Evolutionary conservation across 164 flowering plant genomes (phyloP).

Genomic region (Tinospora cordifolia): DNA sequence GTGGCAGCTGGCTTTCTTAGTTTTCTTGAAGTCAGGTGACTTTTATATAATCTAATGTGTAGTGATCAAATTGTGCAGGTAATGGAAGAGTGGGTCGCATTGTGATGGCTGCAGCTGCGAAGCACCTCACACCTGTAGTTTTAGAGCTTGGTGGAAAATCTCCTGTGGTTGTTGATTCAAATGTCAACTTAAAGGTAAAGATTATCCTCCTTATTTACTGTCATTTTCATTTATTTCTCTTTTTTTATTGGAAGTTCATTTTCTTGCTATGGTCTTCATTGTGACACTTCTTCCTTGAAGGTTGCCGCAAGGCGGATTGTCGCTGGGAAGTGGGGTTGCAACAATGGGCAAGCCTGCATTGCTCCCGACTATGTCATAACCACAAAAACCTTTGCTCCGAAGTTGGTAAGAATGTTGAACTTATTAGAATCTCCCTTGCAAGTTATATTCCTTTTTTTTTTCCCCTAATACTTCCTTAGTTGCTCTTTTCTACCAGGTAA

Average conservation of each 20-base stretch:
- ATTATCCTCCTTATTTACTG: background rate
- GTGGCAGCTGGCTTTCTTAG: background rate
- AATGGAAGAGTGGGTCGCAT: constrained; percentile 73
- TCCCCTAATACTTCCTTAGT: constrained; percentile 8
- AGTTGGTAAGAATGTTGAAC: constrained; percentile 37
- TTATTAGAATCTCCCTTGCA: background rate
- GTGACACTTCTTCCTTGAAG: constrained; percentile 27
- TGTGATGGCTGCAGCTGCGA: constrained; percentile 87
- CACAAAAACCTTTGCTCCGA: constrained; percentile 60
- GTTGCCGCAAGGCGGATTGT: constrained; percentile 62
- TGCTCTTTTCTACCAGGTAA: constrained; percentile 36
- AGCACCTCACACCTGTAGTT: constrained; percentile 87
- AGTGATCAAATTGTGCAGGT: constrained; percentile 37
- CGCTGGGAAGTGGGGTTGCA: constrained; percentile 67
- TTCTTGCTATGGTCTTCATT: background rate
- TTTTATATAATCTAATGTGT: background rate
- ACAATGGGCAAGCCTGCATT: constrained; percentile 75
- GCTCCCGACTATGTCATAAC: constrained; percentile 68
- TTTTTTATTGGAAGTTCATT: background rate
- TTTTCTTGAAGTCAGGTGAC: background rate
- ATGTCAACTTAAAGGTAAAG: constrained; percentile 49
- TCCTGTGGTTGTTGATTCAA: constrained; percentile 78
- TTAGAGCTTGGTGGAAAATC: constrained; percentile 97
- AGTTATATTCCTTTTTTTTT: background rate
- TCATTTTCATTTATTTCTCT: background rate